Evolutionary conservation across 2,329 filamentous ascomycete genomes (phyloP), one percentile per base, ranked within the genome.

Genomic region (Madurella fahalii): DNA sequence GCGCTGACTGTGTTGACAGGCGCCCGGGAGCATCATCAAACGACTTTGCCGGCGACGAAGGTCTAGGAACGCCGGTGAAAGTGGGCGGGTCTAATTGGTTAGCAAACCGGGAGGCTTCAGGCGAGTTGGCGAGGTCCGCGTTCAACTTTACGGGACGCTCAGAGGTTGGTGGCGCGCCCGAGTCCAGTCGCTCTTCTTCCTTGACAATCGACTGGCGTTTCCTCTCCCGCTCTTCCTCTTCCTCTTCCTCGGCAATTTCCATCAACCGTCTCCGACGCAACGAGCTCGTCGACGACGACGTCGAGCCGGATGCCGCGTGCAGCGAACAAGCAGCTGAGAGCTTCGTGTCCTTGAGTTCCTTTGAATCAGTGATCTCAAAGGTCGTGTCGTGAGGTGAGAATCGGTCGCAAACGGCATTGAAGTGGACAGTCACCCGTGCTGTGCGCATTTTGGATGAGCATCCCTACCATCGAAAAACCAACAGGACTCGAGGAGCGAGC

Each of bases 201-300:
- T 74, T 72, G 7, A 78, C 74, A 8, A 79, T 71, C 2, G 80
- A 84, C 64, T 85, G 77, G 52, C 82, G 75, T 64, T 84, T 86
- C 41, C 72, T 74, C 30, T 82, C 76, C 59, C 81, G 72, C 56
- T 79, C 75, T 56, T 76, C 72, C 42, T 86, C 83, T 65, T 95
- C 91, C 67, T 95, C 90, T 51, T 87, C 89, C 72, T 97, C 94
- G n/a, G 87, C 85, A 68, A 97, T 96, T 73, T 95, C 93, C 74
- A 93, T 87, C 64, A 97, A 76, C 61, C 89, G 85, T 64, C 86
- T 83, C 66, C 85, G 81, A 56, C 87, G 83, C 61, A 91, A 76
- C 5, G 90, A 95, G 67, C 88, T 91, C 47, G 83, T 88, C 4
- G 90, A 93, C 11, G 92, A 95, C 25, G 87, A 90, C 61, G 86